Percentiles rank a stretch among this genome's conserved stretches.
Conservation (phyloP, 2,329 filamentous ascomycete species). For the Emmonsiellopsis sp. region DNA sequence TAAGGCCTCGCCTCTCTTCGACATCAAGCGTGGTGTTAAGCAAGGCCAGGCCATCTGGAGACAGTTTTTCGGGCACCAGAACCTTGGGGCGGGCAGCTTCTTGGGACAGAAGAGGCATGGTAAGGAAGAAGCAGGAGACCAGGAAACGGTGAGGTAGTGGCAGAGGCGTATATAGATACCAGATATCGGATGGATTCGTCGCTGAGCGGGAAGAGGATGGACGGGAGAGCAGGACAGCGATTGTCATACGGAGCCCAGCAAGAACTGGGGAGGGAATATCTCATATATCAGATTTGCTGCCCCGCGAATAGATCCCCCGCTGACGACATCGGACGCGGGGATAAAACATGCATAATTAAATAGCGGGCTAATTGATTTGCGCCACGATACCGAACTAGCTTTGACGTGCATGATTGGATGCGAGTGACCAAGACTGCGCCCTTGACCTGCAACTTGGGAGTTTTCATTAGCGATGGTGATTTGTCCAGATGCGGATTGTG, state of each 20-base stretch:
- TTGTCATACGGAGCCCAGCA: too few relatives aligned
- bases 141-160: too few relatives aligned
- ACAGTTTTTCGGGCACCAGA: conserved; percentile 72
- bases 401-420: background rate
- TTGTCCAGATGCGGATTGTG: background rate
- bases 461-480: background rate
- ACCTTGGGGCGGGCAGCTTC: conserved; percentile 41
- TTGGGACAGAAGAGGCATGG: conserved; percentile 16
- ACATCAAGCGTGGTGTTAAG: conserved; percentile 60
- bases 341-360: background rate
- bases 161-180: too few relatives aligned
- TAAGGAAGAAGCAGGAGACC: too few relatives aligned
- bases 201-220: too few relatives aligned
- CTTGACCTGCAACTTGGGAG: background rate
- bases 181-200: too few relatives aligned
- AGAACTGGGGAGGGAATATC: background rate
- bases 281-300: too few relatives aligned
- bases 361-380: background rate
- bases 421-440: background rate
- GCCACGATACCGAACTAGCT: background rate
- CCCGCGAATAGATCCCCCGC: background rate
- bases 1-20: conserved; percentile 56
- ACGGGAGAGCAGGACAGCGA: too few relatives aligned
- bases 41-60: conserved; percentile 64
- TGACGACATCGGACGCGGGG: background rate